Evolutionary conservation across 164 flowering plant genomes (phyloP).

Genomic region (Saururus chinensis): DNA sequence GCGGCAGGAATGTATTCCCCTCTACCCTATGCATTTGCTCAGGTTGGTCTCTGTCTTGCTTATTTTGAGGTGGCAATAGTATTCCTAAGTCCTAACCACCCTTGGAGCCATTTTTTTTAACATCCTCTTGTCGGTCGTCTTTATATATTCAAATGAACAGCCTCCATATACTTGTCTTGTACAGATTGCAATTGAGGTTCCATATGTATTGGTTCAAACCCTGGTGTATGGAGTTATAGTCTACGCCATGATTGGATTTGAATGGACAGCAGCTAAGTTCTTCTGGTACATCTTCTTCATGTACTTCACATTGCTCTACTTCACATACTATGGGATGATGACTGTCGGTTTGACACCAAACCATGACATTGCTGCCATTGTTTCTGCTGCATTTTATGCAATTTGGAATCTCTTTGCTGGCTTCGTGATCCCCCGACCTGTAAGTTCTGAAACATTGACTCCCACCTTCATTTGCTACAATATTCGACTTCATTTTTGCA

Average conservation of each 20-base stretch:
- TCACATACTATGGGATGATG: too few species aligned
- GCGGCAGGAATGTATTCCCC: too few species aligned
- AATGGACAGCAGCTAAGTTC: slow-evolving; percentile 50
- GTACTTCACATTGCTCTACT: slow-evolving; percentile 48
- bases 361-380: slow-evolving; percentile 38
- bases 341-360: slow-evolving; percentile 56
- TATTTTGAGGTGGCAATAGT: too few species aligned
- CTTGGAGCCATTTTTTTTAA: too few species aligned
- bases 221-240: slow-evolving; percentile 33
- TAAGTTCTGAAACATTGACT: slow-evolving; percentile 20
- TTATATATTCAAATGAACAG: too few species aligned
- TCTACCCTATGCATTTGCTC: slow-evolving; percentile 52
- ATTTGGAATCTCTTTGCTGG: slow-evolving; percentile 59
- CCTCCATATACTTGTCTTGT: background rate
- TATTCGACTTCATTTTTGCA: background rate
- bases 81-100: background rate
- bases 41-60: slow-evolving; percentile 17
- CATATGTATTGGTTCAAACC: slow-evolving; percentile 34
- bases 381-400: slow-evolving; percentile 44
- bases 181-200: slow-evolving; percentile 41
- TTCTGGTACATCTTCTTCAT: slow-evolving; percentile 56
- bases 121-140: too few species aligned
- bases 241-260: too few species aligned
- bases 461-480: too few species aligned
- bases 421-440: slow-evolving; percentile 44